Evolutionary conservation across 2,329 filamentous ascomycete genomes (phyloP).

Genomic region (Fusarium papillatum): DNA sequence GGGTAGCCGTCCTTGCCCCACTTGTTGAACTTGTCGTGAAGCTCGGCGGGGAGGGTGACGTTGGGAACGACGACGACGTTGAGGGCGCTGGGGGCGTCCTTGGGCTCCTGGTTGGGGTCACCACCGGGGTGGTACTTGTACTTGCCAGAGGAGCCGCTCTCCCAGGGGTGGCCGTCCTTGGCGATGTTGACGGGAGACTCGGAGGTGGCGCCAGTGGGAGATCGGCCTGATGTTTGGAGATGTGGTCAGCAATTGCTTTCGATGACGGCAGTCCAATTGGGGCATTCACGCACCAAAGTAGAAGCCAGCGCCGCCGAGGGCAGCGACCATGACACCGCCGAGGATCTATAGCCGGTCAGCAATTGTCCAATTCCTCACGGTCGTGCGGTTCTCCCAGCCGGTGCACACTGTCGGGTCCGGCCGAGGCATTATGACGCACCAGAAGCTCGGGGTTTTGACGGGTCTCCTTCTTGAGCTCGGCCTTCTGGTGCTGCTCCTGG

Average conservation of each 20-base stretch:
- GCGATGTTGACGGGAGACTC: constrained; percentile 83
- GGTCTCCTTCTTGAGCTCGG: constrained; percentile 68
- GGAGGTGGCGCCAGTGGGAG: constrained; percentile 87
- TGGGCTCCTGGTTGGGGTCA: constrained; percentile 80
- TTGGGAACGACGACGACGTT: constrained; percentile 96
- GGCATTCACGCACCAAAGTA: constrained; percentile 76
- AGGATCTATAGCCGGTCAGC: constrained; percentile 75
- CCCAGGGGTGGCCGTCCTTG: constrained; percentile 90
- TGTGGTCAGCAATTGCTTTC: constrained; percentile 39
- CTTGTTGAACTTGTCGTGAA: constrained; percentile 99
- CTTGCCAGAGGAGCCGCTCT: constrained; percentile 76
- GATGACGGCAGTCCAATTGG: constrained; percentile 2
- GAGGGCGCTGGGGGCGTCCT: constrained; percentile 93
- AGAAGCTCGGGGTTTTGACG: constrained; percentile 66
- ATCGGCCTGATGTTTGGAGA: constrained; percentile 69
- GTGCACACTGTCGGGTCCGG: constrained; percentile 25
- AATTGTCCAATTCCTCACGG: constrained; percentile 9
- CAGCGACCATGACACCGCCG: constrained; percentile 89
- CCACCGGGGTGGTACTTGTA: constrained; percentile 89
- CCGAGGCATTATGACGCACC: constrained; percentile 56
- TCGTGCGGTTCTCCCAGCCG: not conserved
- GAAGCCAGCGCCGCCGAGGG: constrained; percentile 90
- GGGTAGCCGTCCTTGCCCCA: constrained; percentile 97
- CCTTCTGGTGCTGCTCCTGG: constrained; percentile 56
- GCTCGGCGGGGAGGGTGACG: constrained; percentile 90